Conservation (phyloP, 164 flowering plant genomes). For the Cinnamomum micranthum region DNA sequence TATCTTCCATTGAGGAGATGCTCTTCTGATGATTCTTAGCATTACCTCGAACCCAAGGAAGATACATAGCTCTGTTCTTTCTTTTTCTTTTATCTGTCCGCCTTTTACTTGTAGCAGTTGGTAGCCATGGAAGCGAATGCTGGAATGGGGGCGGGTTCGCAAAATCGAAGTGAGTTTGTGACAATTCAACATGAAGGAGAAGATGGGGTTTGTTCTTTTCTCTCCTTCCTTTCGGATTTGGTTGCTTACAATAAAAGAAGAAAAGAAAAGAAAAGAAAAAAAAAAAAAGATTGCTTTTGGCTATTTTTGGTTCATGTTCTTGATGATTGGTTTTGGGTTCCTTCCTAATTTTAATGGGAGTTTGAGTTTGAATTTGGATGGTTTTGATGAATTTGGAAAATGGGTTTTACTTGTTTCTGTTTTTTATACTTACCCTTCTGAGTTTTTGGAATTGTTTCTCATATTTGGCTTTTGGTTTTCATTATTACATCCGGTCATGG, state of each 20-base stretch:
- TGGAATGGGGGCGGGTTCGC: conserved; percentile 94
- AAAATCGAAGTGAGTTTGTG: conserved; percentile 73
- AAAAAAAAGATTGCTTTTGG: background rate
- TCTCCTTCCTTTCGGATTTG: conserved; percentile 2
- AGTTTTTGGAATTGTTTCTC: background rate
- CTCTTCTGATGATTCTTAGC: background rate
- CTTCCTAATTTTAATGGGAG: background rate
- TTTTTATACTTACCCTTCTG: background rate
- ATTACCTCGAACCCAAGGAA: background rate
- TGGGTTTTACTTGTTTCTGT: conserved; percentile 2
- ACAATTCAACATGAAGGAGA: conserved; percentile 82
- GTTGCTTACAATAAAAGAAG: background rate
- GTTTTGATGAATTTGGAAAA: background rate
- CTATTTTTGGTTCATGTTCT: background rate
- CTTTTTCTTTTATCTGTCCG: background rate
- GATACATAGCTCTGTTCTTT: background rate
- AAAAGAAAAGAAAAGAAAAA: too few species aligned
- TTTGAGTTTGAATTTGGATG: background rate
- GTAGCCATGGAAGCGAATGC: conserved; percentile 67
- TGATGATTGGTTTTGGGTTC: conserved; percentile 16
- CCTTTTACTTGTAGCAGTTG: background rate
- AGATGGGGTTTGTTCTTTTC: conserved; percentile 49
- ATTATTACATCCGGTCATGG: background rate
- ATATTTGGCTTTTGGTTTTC: background rate
- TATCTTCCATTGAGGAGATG: background rate